phyloP scores from a whole-genome alignment of 2,329 filamentous ascomycete genomes.

The Aspergillus tamarii region DNA sequence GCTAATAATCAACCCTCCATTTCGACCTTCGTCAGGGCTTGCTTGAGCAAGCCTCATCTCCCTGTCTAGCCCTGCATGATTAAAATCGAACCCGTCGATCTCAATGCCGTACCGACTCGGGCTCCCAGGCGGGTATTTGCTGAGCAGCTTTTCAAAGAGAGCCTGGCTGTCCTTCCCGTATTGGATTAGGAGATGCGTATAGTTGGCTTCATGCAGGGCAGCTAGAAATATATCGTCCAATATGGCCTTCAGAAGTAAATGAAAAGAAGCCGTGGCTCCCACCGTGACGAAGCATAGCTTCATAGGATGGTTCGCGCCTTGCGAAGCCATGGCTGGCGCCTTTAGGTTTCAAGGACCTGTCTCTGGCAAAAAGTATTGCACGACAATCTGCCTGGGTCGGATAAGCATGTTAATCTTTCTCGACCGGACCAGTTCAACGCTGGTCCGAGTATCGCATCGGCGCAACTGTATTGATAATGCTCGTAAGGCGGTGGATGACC shows the following conservation, averaged over 20 bases:
- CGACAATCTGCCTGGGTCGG: background rate
- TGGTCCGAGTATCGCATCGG: background rate
- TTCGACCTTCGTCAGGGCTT: slow-evolving; percentile 39
- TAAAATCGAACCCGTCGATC: slow-evolving; percentile 69
- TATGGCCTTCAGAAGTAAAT: slow-evolving; percentile 67
- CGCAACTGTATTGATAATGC: background rate
- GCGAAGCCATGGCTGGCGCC: slow-evolving; percentile 17
- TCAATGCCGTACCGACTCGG: slow-evolving; percentile 45
- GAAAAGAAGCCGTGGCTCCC: slow-evolving; percentile 87
- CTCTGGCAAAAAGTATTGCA: background rate
- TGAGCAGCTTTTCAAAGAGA: slow-evolving; percentile 52
- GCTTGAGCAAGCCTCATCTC: slow-evolving; percentile 62
- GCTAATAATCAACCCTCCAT: slow-evolving; percentile 76
- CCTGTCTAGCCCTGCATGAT: slow-evolving; percentile 58
- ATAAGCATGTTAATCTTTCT: slow-evolving; percentile 7
- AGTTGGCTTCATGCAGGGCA: slow-evolving; percentile 62
- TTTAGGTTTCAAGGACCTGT: background rate
- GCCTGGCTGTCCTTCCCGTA: slow-evolving; percentile 70
- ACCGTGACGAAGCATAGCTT: slow-evolving; percentile 81
- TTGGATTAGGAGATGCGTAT: slow-evolving; percentile 76
- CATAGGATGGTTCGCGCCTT: slow-evolving; percentile 11
- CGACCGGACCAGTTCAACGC: background rate
- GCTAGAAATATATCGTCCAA: slow-evolving; percentile 65
- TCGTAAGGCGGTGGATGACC: slow-evolving; percentile 6
- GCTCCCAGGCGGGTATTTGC: slow-evolving; percentile 27